Conservation (phyloP, 2,329 filamentous ascomycete genomes). For the Aspergillus melleus region DNA sequence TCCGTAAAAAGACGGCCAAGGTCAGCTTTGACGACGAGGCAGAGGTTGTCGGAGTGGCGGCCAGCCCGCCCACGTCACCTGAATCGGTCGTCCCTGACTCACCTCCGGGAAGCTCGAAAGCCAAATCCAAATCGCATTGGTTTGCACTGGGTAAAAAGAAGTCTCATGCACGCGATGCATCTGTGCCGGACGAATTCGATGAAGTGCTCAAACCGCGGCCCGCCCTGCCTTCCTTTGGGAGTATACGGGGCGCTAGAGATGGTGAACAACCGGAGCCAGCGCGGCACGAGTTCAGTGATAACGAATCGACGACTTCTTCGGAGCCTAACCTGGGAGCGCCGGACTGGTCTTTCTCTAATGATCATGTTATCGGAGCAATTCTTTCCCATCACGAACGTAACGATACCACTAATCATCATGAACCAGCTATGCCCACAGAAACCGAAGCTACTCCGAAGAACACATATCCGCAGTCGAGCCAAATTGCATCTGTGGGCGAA, state of each 20-base stretch:
- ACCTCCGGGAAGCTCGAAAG: slow-evolving; percentile 26
- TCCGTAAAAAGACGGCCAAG: slow-evolving; percentile 55
- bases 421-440: background rate
- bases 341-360: slow-evolving; percentile 47
- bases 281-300: slow-evolving; percentile 28
- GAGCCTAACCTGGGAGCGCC: slow-evolving; percentile 46
- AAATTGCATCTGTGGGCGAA: background rate
- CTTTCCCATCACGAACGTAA: slow-evolving; percentile 42
- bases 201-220: slow-evolving; percentile 60
- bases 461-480: background rate
- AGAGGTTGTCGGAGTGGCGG: slow-evolving; percentile 48
- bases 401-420: background rate
- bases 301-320: slow-evolving; percentile 35
- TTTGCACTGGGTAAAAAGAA: slow-evolving; percentile 39
- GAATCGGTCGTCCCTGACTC: slow-evolving; percentile 40
- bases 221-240: slow-evolving; percentile 63
- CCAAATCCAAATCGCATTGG: slow-evolving; percentile 37
- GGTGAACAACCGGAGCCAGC: slow-evolving; percentile 19
- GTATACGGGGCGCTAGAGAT: slow-evolving; percentile 53
- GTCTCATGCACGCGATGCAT: slow-evolving; percentile 23
- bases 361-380: slow-evolving; percentile 53
- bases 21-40: slow-evolving; percentile 70
- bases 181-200: slow-evolving; percentile 52
- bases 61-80: slow-evolving; percentile 43
- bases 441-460: background rate